Evolutionary conservation across 176 grass and related monocot genomes (phyloP).

Genomic region (Oryza rufipogon): DNA sequence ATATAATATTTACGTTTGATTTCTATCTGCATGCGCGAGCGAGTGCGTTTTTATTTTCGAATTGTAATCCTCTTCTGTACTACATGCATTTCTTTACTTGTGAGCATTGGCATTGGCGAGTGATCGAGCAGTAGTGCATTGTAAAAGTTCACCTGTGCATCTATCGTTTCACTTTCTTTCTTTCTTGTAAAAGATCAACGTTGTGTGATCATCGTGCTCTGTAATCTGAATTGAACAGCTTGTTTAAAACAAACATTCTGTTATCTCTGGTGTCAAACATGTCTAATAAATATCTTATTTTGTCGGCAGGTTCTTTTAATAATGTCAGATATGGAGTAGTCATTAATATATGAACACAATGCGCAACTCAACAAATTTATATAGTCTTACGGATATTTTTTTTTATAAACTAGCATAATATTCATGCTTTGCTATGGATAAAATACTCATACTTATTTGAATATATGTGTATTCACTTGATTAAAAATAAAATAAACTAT

Average conservation of each 20-base stretch:
- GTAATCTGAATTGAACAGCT: neutral
- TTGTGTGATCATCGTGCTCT: neutral
- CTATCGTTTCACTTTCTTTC: neutral
- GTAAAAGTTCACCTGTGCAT: neutral
- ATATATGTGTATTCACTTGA: no score
- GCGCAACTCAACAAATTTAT: no score
- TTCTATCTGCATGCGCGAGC: neutral
- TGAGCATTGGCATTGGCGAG: neutral
- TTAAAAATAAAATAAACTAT: no score
- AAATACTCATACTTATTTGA: no score
- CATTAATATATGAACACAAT: neutral
- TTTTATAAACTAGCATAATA: no score
- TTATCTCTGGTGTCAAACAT: neutral
- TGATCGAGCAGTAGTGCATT: neutral
- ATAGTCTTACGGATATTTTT: no score
- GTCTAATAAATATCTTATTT: neutral
- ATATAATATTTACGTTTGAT: neutral
- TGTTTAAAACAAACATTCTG: neutral
- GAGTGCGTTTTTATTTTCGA: neutral
- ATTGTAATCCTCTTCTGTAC: neutral
- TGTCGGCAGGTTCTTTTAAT: neutral
- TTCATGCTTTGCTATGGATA: no score
- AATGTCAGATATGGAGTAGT: neutral
- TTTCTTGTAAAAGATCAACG: neutral
- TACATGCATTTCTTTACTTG: neutral